These are phyloP conservation scores for Heritiera fomes DNA, from an alignment of 345 rosid genomes.

Conservation along the genomic window DNA sequence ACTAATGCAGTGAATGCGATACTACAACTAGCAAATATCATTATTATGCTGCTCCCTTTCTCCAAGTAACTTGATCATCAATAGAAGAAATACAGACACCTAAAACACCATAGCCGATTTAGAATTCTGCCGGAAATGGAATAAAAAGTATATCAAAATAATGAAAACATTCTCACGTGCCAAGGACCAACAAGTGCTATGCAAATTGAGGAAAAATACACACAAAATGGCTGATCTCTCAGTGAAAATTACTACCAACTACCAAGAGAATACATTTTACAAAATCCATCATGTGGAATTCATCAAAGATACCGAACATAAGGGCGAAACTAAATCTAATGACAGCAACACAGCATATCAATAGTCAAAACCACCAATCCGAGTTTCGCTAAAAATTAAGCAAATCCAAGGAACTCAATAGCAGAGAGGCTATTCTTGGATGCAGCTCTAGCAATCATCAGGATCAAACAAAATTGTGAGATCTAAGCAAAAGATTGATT, in stretches of 20 bases:
- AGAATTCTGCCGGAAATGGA: not conserved
- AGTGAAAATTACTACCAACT: not conserved
- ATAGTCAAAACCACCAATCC: not conserved
- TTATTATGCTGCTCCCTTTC: too few relatives aligned
- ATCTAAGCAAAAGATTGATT: not conserved
- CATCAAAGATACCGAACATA: not conserved
- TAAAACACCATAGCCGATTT: not conserved
- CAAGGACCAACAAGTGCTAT: not conserved
- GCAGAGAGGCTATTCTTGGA: not conserved
- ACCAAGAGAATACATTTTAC: not conserved
- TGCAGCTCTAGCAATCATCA: slow-evolving; percentile 12
- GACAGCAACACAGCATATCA: not conserved
- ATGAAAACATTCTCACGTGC: not conserved
- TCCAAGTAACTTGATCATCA: slow-evolving; percentile 1
- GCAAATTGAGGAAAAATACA: not conserved
- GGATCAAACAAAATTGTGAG: not conserved
- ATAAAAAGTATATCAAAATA: not conserved
- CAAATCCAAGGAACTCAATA: not conserved
- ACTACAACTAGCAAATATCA: not conserved
- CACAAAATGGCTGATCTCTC: not conserved
- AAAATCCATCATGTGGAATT: not conserved
- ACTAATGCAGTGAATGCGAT: not conserved
- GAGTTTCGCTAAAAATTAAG: not conserved
- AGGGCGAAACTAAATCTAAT: not conserved
- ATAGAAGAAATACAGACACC: not conserved